phyloP scores from a whole-genome alignment of 768 basidiomycete species.

The Pulveroboletus frians region DNA sequence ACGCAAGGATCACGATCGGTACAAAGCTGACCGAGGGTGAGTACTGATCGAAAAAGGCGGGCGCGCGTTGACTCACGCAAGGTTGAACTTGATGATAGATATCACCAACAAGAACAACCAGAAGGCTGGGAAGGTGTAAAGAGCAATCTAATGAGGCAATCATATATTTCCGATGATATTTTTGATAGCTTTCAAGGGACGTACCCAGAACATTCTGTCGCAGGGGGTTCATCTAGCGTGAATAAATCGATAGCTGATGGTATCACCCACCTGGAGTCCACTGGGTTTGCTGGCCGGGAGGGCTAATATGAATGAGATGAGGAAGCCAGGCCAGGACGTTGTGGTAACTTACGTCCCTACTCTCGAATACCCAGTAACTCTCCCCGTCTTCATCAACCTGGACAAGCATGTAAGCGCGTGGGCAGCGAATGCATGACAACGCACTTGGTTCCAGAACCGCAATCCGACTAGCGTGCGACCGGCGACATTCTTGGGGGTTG shows the following conservation, averaged over 20 bases:
- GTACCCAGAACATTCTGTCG: slow-evolving; percentile 88
- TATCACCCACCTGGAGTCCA: slow-evolving; percentile 71
- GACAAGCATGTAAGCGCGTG: slow-evolving; percentile 1
- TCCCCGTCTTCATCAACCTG: slow-evolving; percentile 96
- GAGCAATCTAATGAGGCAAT: slow-evolving; percentile 55
- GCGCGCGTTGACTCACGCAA: slow-evolving; percentile 55
- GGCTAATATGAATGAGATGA: slow-evolving; percentile 46
- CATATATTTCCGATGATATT: slow-evolving; percentile 12
- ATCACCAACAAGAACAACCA: slow-evolving; percentile 88
- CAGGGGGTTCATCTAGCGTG: slow-evolving; percentile 5
- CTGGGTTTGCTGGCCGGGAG: slow-evolving; percentile 79
- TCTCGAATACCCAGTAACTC: slow-evolving; percentile 97
- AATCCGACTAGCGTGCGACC: slow-evolving; percentile 92
- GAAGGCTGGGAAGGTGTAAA: slow-evolving; percentile 83
- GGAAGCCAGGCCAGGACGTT: background rate
- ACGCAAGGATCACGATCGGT: slow-evolving; percentile 88
- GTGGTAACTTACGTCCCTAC: slow-evolving; percentile 70
- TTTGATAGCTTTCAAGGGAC: slow-evolving; percentile 19
- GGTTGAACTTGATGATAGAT: slow-evolving; percentile 81
- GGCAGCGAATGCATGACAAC: background rate
- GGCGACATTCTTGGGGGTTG: slow-evolving; percentile 69
- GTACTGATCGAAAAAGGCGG: slow-evolving; percentile 4
- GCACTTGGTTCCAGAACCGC: slow-evolving; percentile 94
- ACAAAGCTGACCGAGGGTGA: slow-evolving; percentile 59
- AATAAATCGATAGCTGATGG: slow-evolving; percentile 4